Evolutionary conservation across 345 rosid species (phyloP), one percentile per base, ranked within the genome.

Genomic region (Aquilaria malaccensis): DNA sequence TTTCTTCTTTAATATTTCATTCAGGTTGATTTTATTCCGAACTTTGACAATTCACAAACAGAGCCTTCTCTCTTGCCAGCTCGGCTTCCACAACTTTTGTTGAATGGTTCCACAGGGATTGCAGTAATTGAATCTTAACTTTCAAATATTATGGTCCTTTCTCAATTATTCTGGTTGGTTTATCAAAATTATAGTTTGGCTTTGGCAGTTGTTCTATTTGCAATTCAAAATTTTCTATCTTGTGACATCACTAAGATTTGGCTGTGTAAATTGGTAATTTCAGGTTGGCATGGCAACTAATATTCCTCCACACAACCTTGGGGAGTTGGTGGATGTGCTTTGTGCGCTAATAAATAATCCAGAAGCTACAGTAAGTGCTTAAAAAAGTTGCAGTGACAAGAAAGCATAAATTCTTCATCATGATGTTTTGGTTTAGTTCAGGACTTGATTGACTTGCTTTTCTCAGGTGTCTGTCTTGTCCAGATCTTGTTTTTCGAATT

Each of bases 251-350:
- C 22, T 22, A 22, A 22, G 22, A 22, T 22, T 22, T 22, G 22
- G 22, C 22, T 22, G 22, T 22, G 22, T 22, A 22, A 48, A n/a
- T 68, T 52, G 29, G 7, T 48, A 49, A 33, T 53, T 65, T 59
- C 71, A 93, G 98, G 98, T 93, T 72, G 97, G 98, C 66, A 93
- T 93, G 98, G 98, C 98, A 9, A 93, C 98, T 30, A 89, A 85
- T 63, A 89, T 93, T 73, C 98, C 98, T 76, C 98, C 98, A 56
- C 98, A 93, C 75, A 93, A 93, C 78, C 91, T 93, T 59, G 97
- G 91, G 54, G 98, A 93, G 77, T 71, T 93, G 80, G 97, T 93
- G 55, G 97, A 93, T 68, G 98, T 81, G 72, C 87, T 93, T 45
- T 87, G 96, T 74, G 96, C 96, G 1, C 77, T 93, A 67, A 93